Percentiles rank a stretch among this genome's conserved stretches.
Conservation (phyloP, 768 basidiomycete genomes). For the Mycena kentingensis region DNA sequence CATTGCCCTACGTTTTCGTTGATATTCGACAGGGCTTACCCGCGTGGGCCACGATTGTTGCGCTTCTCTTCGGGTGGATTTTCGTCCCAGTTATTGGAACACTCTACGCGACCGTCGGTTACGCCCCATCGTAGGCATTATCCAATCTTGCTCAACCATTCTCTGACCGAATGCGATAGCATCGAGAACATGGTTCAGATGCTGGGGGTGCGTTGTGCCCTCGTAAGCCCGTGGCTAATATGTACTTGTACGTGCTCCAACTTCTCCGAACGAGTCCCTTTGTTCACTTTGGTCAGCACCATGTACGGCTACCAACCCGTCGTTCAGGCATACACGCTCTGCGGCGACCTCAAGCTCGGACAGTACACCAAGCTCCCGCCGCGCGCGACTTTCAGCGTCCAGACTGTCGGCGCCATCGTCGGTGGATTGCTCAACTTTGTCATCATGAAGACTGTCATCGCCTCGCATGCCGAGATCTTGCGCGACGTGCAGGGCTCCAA, state of each 20-base stretch:
- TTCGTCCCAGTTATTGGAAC: slow-evolving; percentile 53
- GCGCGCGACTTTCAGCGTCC: slow-evolving; percentile 56
- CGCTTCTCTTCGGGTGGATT: slow-evolving; percentile 47
- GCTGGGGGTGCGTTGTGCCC: slow-evolving; percentile 46
- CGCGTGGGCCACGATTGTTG: slow-evolving; percentile 41
- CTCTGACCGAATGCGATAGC: too few relatives aligned
- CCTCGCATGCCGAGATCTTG: slow-evolving; percentile 42
- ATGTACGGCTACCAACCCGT: slow-evolving; percentile 38
- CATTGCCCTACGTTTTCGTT: too few relatives aligned
- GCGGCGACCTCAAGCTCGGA: slow-evolving; percentile 36
- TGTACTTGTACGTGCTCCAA: slow-evolving; percentile 33
- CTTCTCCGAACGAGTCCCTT: not conserved
- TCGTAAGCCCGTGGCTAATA: slow-evolving; percentile 44
- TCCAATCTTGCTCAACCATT: too few relatives aligned
- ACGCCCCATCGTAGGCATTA: slow-evolving; percentile 33
- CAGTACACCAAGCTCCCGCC: slow-evolving; percentile 60
- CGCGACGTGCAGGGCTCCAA: slow-evolving; percentile 50
- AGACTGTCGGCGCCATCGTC: slow-evolving; percentile 54
- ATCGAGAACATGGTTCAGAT: slow-evolving; percentile 46
- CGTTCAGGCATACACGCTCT: slow-evolving; percentile 30
- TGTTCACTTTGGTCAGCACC: not conserved
- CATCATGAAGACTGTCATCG: slow-evolving; percentile 48
- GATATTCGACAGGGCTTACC: too few relatives aligned
- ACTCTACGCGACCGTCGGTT: slow-evolving; percentile 45
- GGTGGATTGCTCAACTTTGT: slow-evolving; percentile 52